A percentile compares a stretch with the other conserved stretches of the same genome.
These are phyloP conservation scores for Zygotorulaspora florentina DNA, from an alignment of 805 yeast genomes.

Conservation along the genomic window DNA sequence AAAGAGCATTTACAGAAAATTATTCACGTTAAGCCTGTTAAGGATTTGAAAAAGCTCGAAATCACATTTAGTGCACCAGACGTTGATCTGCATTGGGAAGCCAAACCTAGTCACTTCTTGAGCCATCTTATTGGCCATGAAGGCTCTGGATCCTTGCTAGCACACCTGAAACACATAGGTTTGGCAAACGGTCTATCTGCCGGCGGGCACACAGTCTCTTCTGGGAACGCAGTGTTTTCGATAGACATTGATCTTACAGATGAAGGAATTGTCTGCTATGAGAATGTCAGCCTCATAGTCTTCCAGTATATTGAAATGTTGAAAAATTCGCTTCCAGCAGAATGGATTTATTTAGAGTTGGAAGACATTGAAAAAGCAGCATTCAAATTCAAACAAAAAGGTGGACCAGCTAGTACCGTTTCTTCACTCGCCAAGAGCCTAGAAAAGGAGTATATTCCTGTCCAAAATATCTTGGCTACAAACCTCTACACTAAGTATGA, in stretches of 20 bases:
- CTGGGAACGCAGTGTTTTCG: constrained; percentile 64
- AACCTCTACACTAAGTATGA: constrained; percentile 56
- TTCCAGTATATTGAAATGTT: constrained; percentile 76
- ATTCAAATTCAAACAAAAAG: constrained; percentile 79
- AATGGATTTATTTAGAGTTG: constrained; percentile 79
- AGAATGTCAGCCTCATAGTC: constrained; percentile 50
- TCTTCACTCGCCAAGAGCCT: constrained; percentile 59
- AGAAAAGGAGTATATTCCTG: constrained; percentile 60
- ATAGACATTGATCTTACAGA: constrained; percentile 73
- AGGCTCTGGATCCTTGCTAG: constrained; percentile 77
- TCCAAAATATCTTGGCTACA: constrained; percentile 55
- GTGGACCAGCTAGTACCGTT: constrained; percentile 66
- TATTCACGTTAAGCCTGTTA: constrained; percentile 72
- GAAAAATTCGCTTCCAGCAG: constrained; percentile 53
- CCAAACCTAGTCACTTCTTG: constrained; percentile 64
- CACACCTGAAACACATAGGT: constrained; percentile 61
- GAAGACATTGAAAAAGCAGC: constrained; percentile 60
- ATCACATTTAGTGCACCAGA: constrained; percentile 76
- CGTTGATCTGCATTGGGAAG: constrained; percentile 59
- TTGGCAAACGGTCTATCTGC: constrained; percentile 80
- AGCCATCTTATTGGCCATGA: constrained; percentile 92
- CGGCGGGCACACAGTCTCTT: constrained; percentile 62
- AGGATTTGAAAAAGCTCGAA: constrained; percentile 66
- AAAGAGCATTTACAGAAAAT: constrained; percentile 48
- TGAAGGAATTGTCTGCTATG: constrained; percentile 61